Evolutionary conservation across 208 protist species (phyloP).

Genomic region (Endotrypanum monterogeii): DNA sequence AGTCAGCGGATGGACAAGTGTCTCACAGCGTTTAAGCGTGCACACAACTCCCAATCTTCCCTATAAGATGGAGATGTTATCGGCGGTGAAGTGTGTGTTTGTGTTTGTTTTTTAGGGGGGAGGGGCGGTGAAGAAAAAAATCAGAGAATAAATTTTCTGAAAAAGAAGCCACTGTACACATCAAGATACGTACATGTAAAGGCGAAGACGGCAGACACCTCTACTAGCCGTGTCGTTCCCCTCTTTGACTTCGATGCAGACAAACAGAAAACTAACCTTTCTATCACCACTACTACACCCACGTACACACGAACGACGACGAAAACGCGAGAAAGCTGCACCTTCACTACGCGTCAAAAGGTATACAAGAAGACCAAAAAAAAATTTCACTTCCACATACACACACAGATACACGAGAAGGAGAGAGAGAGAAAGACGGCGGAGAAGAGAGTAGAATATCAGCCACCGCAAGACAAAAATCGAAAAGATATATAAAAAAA

Average conservation of each 20-base stretch:
- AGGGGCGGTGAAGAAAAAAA: neutral
- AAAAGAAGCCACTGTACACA: neutral
- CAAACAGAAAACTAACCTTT: neutral
- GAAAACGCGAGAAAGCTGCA: neutral
- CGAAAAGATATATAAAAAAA: no score
- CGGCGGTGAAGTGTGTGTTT: neutral
- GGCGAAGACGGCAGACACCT: neutral
- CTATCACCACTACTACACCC: no score
- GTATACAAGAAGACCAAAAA: neutral
- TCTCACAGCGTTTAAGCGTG: neutral
- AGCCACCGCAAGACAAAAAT: no score
- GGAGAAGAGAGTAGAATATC: no score
- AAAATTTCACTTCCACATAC: no score
- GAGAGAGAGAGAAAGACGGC: no score
- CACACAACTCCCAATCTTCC: neutral
- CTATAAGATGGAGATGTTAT: no score
- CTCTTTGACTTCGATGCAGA: neutral
- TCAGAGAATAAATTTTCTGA: neutral
- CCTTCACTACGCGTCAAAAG: no score
- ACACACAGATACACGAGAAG: no score
- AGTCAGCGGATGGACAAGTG: neutral
- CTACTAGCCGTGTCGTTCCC: neutral
- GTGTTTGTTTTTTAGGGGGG: neutral
- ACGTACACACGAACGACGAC: neutral
- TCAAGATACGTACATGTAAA: neutral